These are phyloP conservation scores for Metarhizium brunneum DNA, from an alignment of 2,329 filamentous ascomycete genomes.

Conservation along the genomic window DNA sequence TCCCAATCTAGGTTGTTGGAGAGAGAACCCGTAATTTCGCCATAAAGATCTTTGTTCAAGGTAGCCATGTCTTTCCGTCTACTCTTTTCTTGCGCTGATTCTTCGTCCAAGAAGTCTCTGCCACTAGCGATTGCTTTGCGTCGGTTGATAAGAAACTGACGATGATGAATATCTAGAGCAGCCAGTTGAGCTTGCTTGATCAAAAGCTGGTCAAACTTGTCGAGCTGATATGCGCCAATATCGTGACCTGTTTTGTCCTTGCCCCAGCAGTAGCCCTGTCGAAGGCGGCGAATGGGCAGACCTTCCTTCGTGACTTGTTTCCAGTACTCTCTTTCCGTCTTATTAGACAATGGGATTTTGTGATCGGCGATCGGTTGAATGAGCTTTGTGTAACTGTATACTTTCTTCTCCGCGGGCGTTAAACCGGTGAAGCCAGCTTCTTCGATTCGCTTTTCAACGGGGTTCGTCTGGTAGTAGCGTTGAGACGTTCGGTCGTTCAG, in stretches of 20 bases:
- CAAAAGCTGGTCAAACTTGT: constrained; percentile 34
- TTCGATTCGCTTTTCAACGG: constrained; percentile 34
- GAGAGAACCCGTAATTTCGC: constrained; percentile 33
- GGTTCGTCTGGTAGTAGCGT: constrained; percentile 41
- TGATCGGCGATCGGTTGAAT: constrained; percentile 31
- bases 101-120: constrained; percentile 24
- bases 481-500: constrained; percentile 37
- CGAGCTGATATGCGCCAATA: constrained; percentile 36
- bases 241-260: constrained; percentile 39
- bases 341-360: constrained; percentile 28
- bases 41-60: constrained; percentile 43
- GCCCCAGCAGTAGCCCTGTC: constrained; percentile 37
- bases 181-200: constrained; percentile 33
- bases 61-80: constrained; percentile 42
- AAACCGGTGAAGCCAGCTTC: constrained; percentile 35
- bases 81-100: constrained; percentile 35
- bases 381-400: constrained; percentile 37
- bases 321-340: constrained; percentile 49
- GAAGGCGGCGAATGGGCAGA: constrained; percentile 37
- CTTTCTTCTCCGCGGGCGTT: constrained; percentile 37
- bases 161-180: constrained; percentile 33
- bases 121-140: constrained; percentile 18
- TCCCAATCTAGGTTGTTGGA: constrained; percentile 69
- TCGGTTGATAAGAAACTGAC: constrained; percentile 32
- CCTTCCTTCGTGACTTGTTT: constrained; percentile 43